Conservation (phyloP, 306 rosid genomes). For the Cicer cuneatum region DNA sequence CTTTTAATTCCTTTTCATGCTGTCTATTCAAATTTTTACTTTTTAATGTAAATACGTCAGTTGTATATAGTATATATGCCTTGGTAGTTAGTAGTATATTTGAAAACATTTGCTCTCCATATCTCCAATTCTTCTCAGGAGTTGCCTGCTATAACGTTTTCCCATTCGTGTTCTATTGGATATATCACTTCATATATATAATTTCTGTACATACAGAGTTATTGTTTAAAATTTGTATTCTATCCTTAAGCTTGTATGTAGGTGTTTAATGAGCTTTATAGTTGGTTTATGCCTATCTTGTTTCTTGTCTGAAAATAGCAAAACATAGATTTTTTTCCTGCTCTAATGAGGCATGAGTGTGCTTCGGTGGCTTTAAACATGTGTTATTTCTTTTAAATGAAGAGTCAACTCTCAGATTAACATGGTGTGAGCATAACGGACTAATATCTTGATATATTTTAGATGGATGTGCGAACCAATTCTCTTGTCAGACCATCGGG, state of each 20-base stretch:
- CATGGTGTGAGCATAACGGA: constrained; percentile 41
- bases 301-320: constrained; percentile 30
- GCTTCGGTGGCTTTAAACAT: constrained; percentile 25
- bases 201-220: not conserved
- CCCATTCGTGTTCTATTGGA: constrained; percentile 10
- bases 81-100: constrained; percentile 40
- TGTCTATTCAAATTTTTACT: constrained; percentile 41
- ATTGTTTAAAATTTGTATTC: constrained; percentile 25
- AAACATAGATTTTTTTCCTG: constrained; percentile 15
- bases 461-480: constrained; percentile 89
- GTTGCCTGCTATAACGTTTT: constrained; percentile 34
- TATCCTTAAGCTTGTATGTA: constrained; percentile 22
- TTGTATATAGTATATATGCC: constrained; percentile 16
- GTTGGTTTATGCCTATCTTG: constrained; percentile 33
- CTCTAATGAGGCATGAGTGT: constrained; percentile 26
- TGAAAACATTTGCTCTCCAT: constrained; percentile 42
- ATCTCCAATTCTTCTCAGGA: constrained; percentile 41
- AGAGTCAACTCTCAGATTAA: constrained; percentile 41
- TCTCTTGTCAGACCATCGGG: constrained; percentile 83
- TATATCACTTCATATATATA: constrained; percentile 6
- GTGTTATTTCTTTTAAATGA: constrained; percentile 36
- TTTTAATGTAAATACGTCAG: constrained; percentile 24
- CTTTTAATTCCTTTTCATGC: constrained; percentile 21
- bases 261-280: constrained; percentile 36
- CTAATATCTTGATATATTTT: constrained; percentile 44